Evolutionary conservation across 805 yeast species (phyloP), one percentile per base, ranked within the genome.

Genomic region (Ogataea haglerorum): DNA sequence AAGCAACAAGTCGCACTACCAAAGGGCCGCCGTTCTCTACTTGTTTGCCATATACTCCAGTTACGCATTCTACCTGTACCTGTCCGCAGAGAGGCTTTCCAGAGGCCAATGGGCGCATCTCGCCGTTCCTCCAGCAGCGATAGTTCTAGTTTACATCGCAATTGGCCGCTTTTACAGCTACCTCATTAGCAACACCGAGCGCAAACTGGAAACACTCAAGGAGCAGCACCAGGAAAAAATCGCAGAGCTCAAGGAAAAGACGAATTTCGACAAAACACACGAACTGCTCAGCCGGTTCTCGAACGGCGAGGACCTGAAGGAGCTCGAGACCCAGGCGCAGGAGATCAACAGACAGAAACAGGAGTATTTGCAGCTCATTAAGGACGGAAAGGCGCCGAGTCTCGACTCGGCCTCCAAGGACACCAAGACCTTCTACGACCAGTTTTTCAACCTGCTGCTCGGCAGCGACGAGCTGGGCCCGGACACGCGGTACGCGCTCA

Each of bases 191-290:
- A 45, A 46, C 13, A 56, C 54, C n/a, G 57, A 55, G 33, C 29
- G 23, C 3, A 48, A 35, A 36, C 47, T 48, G 54, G 63, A 47
- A 50, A 50, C 25, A 42, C 46, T 47, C 51, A 60, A 57, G 30
- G 54, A 56, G 17, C 57, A 63, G 29, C 70, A 68, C 38, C 54
- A 65, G 44, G 67, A 67, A 27, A 67, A 63, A 41, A 51, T 64
- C 21, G 53, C 56, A 13, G 63, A 59, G 29, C 56, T 61, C 28
- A 63, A 60, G 42, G 68, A 59, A 42, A 71, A 77, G 54, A 85
- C 95, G 12, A 83, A 85, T 49, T 91, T 78, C 60, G 75, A 83
- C 52, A 72, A 81, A 10, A 85, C 96, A 1, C 80, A 79, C 60
- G 79, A 83, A n/a, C 69, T 90, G 33, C 64, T 90, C 31, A 75